Conservation (phyloP, 306 rosid genomes). For the Vigna trinervia region DNA sequence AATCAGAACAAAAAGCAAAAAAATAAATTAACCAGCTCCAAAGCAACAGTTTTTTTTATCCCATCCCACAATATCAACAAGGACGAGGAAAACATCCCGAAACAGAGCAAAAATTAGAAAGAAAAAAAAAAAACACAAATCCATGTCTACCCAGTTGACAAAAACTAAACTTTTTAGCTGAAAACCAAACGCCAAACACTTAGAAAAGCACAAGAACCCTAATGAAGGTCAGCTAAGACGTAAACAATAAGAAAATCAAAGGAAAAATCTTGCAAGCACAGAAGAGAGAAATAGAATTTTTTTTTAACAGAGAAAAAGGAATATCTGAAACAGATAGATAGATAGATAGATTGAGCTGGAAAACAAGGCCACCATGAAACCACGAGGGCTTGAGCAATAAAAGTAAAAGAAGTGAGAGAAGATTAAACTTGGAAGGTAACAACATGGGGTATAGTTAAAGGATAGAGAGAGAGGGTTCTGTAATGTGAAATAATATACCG, state of each 20-base stretch:
- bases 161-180: constrained; percentile 28
- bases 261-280: constrained; percentile 15
- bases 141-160: constrained; percentile 44
- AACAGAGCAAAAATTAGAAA: not conserved
- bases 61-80: constrained; percentile 40
- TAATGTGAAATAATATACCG: constrained; percentile 10
- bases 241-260: not conserved
- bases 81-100: constrained; percentile 37
- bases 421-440: no score
- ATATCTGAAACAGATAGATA: not conserved
- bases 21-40: constrained; percentile 48
- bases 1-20: not conserved
- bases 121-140: constrained; percentile 10
- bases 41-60: constrained; percentile 44
- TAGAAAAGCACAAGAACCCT: not conserved
- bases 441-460: constrained; percentile 29
- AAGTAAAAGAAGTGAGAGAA: constrained; percentile 3
- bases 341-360: constrained; percentile 24
- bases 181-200: constrained; percentile 9
- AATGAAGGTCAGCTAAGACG: not conserved
- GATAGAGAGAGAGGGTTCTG: not conserved
- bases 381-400: constrained; percentile 38
- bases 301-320: not conserved
- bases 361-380: constrained; percentile 48
- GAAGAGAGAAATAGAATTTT: not conserved